Percentiles rank a stretch among this genome's conserved stretches.
phyloP scores from a whole-genome alignment of 345 rosid species.

The Dipteronia sinensis region DNA sequence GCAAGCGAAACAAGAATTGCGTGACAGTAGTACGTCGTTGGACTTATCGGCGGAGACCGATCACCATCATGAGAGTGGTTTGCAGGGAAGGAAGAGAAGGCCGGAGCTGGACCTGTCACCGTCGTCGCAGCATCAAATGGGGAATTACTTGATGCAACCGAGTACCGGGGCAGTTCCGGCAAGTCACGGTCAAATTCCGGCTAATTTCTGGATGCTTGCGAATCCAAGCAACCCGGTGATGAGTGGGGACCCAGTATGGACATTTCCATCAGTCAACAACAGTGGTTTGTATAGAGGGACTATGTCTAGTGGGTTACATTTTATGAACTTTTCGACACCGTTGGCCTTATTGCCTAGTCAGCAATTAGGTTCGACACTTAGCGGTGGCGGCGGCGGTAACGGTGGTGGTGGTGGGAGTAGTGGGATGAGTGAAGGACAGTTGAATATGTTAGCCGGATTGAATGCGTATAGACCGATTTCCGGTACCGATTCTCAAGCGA shows the following conservation, averaged over 20 bases:
- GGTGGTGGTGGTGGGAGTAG: conserved; percentile 30
- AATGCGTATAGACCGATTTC: conserved; percentile 57
- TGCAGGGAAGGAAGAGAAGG: conserved; percentile 58
- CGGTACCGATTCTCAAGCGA: conserved; percentile 66
- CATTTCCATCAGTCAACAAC: conserved; percentile 74
- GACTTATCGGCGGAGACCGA: conserved; percentile 60
- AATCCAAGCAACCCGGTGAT: conserved; percentile 65
- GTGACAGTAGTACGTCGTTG: conserved; percentile 37
- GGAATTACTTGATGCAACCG: conserved; percentile 65
- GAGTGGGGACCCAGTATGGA: conserved; percentile 88
- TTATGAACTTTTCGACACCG: conserved; percentile 91
- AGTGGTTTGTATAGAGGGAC: conserved; percentile 71
- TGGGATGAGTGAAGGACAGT: conserved; percentile 54
- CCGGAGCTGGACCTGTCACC: conserved; percentile 49
- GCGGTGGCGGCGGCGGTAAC: conserved; percentile 35
- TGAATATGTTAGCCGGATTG: conserved; percentile 73
- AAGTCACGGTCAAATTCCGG: conserved; percentile 67
- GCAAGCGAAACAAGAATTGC: conserved; percentile 68
- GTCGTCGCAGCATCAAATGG: conserved; percentile 66
- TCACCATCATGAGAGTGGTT: conserved; percentile 20
- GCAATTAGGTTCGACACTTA: conserved; percentile 58
- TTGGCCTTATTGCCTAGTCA: conserved; percentile 79
- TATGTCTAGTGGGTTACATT: conserved; percentile 85
- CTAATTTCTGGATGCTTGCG: conserved; percentile 90
- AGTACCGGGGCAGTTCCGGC: conserved; percentile 61